A percentile compares a stretch with the other conserved stretches of the same genome.
phyloP scores from a whole-genome alignment of 441 rosid species.

The Rhodomyrtus psidioides region DNA sequence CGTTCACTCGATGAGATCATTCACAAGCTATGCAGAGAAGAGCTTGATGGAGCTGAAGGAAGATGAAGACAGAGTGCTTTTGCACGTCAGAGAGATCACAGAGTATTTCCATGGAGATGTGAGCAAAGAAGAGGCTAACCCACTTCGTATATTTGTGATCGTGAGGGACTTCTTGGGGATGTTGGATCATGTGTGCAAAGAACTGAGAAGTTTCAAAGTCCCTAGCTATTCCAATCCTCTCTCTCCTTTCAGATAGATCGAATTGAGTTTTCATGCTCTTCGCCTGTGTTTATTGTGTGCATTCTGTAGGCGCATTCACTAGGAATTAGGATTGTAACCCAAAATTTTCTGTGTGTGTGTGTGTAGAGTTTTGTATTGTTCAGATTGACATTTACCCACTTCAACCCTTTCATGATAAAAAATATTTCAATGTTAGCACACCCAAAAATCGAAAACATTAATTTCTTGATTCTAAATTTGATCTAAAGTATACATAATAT shows the following conservation, averaged over 20 bases:
- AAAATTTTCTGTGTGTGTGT: not conserved
- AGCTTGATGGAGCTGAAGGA: conserved; percentile 54
- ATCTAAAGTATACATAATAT: not conserved
- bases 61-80: conserved; percentile 66
- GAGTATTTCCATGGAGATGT: conserved; percentile 92
- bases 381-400: not conserved
- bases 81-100: conserved; percentile 62
- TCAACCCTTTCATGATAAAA: not conserved
- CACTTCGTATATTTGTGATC: conserved; percentile 84
- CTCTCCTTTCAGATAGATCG: conserved; percentile 62
- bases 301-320: not conserved
- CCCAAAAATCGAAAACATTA: not conserved
- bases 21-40: conserved; percentile 48
- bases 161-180: conserved; percentile 94
- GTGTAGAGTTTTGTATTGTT: not conserved
- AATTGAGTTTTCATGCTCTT: not conserved
- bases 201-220: conserved; percentile 57
- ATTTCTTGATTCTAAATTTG: not conserved
- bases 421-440: not conserved
- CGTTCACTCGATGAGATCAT: conserved; percentile 49
- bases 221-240: conserved; percentile 62
- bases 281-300: not conserved
- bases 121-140: conserved; percentile 82
- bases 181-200: conserved; percentile 92
- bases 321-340: not conserved